Percentiles rank a stretch among this genome's conserved stretches.
Conservation (phyloP, 169 alveolate species). For the Plasmodium vinckei region DNA sequence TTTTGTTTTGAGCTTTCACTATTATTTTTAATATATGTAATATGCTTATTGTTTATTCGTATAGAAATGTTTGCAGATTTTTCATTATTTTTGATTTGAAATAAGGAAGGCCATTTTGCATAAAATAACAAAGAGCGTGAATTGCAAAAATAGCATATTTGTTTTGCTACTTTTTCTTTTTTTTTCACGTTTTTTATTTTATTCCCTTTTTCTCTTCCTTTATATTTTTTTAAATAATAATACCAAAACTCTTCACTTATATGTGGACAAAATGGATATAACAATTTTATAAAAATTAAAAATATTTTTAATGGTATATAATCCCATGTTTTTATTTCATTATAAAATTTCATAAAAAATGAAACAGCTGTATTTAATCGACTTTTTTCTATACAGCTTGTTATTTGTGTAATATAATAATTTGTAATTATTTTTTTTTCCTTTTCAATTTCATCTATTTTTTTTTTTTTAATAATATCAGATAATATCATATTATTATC, state of each 20-base stretch:
- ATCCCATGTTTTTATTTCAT: constrained; percentile 74
- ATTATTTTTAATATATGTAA: constrained; percentile 17
- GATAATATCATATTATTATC: constrained; percentile 24
- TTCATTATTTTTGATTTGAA: constrained; percentile 17
- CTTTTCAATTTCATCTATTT: constrained; percentile 13
- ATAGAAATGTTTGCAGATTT: constrained; percentile 13
- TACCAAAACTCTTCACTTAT: constrained; percentile 87
- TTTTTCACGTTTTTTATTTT: no score
- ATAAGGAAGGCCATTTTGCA: constrained; percentile 59
- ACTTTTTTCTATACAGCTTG: constrained; percentile 79
- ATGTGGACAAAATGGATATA: constrained; percentile 89
- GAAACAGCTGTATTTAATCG: constrained; percentile 85
- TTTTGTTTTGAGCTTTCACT: not conserved
- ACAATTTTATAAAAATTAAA: constrained; percentile 72
- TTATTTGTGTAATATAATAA: constrained; percentile 74
- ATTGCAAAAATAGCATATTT: constrained; percentile 61
- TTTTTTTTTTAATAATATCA: constrained; percentile 19
- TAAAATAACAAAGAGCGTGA: constrained; percentile 25
- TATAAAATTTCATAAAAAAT: constrained; percentile 78
- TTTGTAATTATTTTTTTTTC: constrained; percentile 65
- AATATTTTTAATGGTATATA: constrained; percentile 73
- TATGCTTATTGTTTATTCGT: constrained; percentile 46
- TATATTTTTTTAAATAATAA: constrained; percentile 62
- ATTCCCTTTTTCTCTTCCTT: constrained; percentile 1
- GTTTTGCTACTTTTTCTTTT: not conserved